Evolutionary conservation across 306 rosid genomes (phyloP).

Genomic region (Luffa acutangula): DNA sequence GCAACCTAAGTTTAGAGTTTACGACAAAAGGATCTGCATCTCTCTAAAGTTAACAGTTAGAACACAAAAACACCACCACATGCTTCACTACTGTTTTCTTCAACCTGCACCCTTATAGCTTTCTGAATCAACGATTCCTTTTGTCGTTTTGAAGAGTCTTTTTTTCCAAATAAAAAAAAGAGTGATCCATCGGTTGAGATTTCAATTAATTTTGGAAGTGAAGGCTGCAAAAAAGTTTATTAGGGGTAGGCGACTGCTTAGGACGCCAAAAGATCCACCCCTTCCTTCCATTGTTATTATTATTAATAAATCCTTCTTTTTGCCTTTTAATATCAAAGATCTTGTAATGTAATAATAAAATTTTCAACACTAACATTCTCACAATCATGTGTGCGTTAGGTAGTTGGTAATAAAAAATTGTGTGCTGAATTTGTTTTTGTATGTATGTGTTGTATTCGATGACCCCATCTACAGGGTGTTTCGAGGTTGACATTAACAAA

Average conservation of each 20-base stretch:
- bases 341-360: not conserved
- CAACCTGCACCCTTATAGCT: not conserved
- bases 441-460: not conserved
- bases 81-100: not conserved
- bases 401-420: not conserved
- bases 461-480: not conserved
- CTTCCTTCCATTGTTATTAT: not conserved
- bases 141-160: not conserved
- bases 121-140: slow-evolving; percentile 2
- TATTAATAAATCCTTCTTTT: not conserved
- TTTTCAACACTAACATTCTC: not conserved
- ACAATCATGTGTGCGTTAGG: not conserved
- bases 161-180: not conserved
- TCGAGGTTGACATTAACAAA: not conserved
- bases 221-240: not conserved
- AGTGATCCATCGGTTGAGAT: not conserved
- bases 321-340: not conserved
- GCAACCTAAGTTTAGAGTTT: not conserved
- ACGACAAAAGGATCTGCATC: not conserved
- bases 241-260: not conserved
- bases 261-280: not conserved
- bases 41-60: not conserved
- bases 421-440: not conserved
- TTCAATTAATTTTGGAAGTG: not conserved
- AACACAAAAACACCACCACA: not conserved